Conservation (phyloP, 1,284 basidiomycete species). For the Ganoderma boninense region DNA sequence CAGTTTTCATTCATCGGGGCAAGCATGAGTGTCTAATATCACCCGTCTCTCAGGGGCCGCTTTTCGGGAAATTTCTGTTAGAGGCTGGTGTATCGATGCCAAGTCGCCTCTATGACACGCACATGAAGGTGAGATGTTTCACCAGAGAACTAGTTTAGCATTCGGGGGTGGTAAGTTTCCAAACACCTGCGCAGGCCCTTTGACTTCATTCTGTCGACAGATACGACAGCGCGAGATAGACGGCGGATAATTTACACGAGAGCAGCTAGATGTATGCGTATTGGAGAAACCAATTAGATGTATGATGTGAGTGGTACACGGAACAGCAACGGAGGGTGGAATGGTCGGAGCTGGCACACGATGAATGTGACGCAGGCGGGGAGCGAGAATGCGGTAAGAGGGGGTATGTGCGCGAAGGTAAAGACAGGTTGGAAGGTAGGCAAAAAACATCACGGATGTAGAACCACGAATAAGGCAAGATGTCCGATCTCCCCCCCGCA, state of each 20-base stretch:
- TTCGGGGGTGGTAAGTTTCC: not conserved
- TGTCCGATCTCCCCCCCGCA: not conserved
- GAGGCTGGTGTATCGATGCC: too few species aligned
- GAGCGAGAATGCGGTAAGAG: slow-evolving; percentile 5
- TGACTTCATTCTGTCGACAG: not conserved
- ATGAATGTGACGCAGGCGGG: not conserved
- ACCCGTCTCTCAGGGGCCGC: too few species aligned
- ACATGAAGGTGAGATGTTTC: not conserved
- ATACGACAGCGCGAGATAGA: slow-evolving; percentile 16
- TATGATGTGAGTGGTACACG: slow-evolving; percentile 13
- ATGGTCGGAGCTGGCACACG: slow-evolving; percentile 6
- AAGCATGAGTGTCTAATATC: too few species aligned
- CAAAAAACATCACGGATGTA: slow-evolving; percentile 1
- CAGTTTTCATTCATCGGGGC: too few species aligned
- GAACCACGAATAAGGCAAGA: not conserved
- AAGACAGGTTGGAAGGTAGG: slow-evolving; percentile 17
- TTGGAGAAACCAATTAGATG: slow-evolving; percentile 21
- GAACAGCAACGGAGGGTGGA: slow-evolving; percentile 11
- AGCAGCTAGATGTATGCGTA: slow-evolving; percentile 23
- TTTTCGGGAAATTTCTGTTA: too few species aligned
- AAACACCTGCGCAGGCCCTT: not conserved
- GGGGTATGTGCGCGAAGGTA: not conserved
- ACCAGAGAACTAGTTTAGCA: not conserved
- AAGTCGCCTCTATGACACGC: not conserved
- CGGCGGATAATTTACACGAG: slow-evolving; percentile 28